A percentile compares a stretch with the other conserved stretches of the same genome.
These are phyloP conservation scores for Diaporthe vexans DNA, from an alignment of 2,329 filamentous ascomycete genomes.

Conservation along the genomic window DNA sequence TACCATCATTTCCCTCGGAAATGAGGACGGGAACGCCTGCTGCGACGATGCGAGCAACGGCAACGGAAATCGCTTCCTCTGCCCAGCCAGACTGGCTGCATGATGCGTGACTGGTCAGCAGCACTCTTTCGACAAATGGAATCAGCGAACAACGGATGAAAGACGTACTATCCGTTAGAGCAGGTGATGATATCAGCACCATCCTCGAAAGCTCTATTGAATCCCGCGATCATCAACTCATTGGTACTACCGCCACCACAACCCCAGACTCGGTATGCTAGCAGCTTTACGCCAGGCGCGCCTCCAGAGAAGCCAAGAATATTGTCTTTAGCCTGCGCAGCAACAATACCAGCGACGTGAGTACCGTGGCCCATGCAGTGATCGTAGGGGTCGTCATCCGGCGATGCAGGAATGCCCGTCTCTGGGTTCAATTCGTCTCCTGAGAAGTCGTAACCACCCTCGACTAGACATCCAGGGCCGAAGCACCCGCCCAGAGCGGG, in stretches of 20 bases:
- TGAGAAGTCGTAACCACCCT: constrained; percentile 54
- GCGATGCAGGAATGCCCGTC: constrained; percentile 45
- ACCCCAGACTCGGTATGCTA: constrained; percentile 50
- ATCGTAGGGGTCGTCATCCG: constrained; percentile 51
- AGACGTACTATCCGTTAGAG: constrained; percentile 24
- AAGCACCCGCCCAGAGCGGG: constrained; percentile 58
- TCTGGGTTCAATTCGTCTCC: constrained; percentile 49
- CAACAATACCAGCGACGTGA: constrained; percentile 47
- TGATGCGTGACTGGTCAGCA: background rate
- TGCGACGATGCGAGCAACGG: constrained; percentile 4
- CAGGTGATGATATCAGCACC: constrained; percentile 22
- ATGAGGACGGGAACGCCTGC: constrained; percentile 12
- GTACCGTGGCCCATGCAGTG: constrained; percentile 47
- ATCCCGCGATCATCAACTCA: constrained; percentile 32
- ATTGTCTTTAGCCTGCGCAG: constrained; percentile 18
- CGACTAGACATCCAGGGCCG: constrained; percentile 54
- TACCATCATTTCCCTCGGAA: constrained; percentile 7
- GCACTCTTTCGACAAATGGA: background rate
- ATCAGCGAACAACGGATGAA: background rate
- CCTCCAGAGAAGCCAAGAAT: constrained; percentile 48
- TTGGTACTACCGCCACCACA: constrained; percentile 26
- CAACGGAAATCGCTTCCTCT: constrained; percentile 16
- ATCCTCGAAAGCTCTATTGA: constrained; percentile 23
- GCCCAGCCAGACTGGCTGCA: constrained; percentile 4
- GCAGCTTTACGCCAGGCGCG: constrained; percentile 51